phyloP scores from a whole-genome alignment of 2,329 filamentous ascomycete species.

The Trichoderma polysporum region DNA sequence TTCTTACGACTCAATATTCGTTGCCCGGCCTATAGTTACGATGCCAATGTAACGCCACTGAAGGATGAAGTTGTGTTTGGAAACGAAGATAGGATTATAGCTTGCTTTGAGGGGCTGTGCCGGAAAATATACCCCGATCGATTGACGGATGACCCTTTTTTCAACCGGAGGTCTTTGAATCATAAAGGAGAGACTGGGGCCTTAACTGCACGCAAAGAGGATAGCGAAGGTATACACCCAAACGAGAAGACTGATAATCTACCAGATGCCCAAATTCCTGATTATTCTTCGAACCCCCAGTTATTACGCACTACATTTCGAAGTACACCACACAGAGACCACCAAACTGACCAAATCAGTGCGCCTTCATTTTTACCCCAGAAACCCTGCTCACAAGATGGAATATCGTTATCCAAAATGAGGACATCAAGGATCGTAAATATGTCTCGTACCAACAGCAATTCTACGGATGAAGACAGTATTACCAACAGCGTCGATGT shows the following conservation, averaged over 20 bases:
- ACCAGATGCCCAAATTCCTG: background rate
- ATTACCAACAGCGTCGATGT: constrained; percentile 28
- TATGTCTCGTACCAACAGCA: constrained; percentile 35
- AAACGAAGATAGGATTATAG: constrained; percentile 48
- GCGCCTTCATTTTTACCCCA: background rate
- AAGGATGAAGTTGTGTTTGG: constrained; percentile 72
- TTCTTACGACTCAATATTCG: constrained; percentile 65
- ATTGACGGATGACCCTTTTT: background rate
- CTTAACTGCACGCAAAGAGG: background rate
- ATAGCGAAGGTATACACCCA: background rate
- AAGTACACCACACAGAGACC: background rate
- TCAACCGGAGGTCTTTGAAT: background rate
- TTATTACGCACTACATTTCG: too few species aligned
- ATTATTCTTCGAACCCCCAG: background rate
- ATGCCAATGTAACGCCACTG: constrained; percentile 68
- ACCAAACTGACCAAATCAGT: background rate
- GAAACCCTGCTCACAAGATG: background rate
- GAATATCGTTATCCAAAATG: constrained; percentile 25
- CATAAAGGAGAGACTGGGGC: background rate
- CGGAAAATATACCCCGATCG: constrained; percentile 37
- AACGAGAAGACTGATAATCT: background rate
- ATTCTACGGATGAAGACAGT: constrained; percentile 32
- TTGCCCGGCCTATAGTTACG: constrained; percentile 64
- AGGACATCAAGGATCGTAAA: constrained; percentile 34
- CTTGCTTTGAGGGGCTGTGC: constrained; percentile 49